Percentiles rank a stretch among this genome's conserved stretches.
These are phyloP conservation scores for Litsea cubeba DNA, from an alignment of 164 flowering plant species.

Conservation along the genomic window DNA sequence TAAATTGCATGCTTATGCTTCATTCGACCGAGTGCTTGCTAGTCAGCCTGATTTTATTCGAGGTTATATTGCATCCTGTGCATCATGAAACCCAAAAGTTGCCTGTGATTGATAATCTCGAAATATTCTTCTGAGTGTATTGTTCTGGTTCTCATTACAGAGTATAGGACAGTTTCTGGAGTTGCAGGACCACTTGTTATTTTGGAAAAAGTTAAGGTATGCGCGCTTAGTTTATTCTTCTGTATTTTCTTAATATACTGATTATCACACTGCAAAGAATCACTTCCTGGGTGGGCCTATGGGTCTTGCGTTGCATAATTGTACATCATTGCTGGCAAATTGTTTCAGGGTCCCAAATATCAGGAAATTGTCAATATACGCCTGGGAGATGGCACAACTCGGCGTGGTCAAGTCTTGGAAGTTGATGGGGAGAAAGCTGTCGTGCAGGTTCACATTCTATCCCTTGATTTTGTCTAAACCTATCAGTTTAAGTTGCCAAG, in stretches of 20 bases:
- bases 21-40: too few relatives aligned
- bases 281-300: too few relatives aligned
- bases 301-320: not conserved
- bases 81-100: too few relatives aligned
- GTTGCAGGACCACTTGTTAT: constrained; percentile 99
- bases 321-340: not conserved
- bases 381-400: constrained; percentile 83
- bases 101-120: too few relatives aligned
- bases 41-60: too few relatives aligned
- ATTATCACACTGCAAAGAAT: not conserved
- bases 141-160: constrained; percentile 39
- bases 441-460: constrained; percentile 59
- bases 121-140: not conserved
- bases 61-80: too few relatives aligned
- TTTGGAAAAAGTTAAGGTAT: constrained; percentile 96
- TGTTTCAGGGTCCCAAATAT: constrained; percentile 78
- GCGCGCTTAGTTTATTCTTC: not conserved
- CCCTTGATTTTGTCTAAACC: not conserved
- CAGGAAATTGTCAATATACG: constrained; percentile 98
- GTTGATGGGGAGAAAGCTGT: constrained; percentile 99
- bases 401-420: constrained; percentile 97
- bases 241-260: not conserved
- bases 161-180: constrained; percentile 95
- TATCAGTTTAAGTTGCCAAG: not conserved
- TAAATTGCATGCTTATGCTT: too few relatives aligned